phyloP scores from a whole-genome alignment of 2,329 filamentous ascomycete species.

The Arthroderma uncinatum region DNA sequence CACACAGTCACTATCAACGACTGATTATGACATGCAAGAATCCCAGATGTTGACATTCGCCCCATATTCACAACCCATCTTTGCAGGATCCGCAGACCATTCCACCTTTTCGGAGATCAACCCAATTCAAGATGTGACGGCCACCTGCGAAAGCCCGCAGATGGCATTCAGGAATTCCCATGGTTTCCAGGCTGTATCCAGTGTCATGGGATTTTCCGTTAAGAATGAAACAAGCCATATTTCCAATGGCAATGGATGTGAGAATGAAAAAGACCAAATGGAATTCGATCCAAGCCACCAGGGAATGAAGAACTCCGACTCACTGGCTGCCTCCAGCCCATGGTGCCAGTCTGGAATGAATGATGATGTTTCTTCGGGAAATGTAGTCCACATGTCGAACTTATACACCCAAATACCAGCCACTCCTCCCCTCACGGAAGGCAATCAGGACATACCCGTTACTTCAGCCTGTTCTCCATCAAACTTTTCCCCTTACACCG shows the following conservation, averaged over 20 bases:
- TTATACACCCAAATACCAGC: conserved; percentile 31
- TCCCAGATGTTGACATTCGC: conserved; percentile 35
- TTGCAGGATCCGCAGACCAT: conserved; percentile 27
- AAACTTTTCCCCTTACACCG: conserved; percentile 29
- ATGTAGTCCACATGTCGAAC: conserved; percentile 26
- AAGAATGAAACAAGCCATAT: conserved; percentile 31
- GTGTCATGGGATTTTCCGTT: conserved; percentile 32
- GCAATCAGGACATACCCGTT: conserved; percentile 32
- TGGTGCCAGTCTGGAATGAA: conserved; percentile 31
- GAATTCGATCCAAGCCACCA: conserved; percentile 27
- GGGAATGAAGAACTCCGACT: conserved; percentile 26
- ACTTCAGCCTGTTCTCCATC: conserved; percentile 31
- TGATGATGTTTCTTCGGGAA: conserved; percentile 25
- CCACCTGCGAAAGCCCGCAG: conserved; percentile 24
- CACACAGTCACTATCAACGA: conserved; percentile 25
- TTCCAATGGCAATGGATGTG: conserved; percentile 23
- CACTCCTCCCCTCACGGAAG: conserved; percentile 34
- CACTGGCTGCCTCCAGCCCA: conserved; percentile 17
- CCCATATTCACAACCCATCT: conserved; percentile 31
- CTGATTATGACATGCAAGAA: conserved; percentile 31
- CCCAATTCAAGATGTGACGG: conserved; percentile 28
- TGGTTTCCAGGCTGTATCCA: conserved; percentile 30
- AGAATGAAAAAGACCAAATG: conserved; percentile 27
- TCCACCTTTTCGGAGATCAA: conserved; percentile 31
- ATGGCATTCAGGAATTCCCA: conserved; percentile 28